These are phyloP conservation scores for Lyophyllum semitale DNA, from an alignment of 768 basidiomycete genomes.

Conservation along the genomic window DNA sequence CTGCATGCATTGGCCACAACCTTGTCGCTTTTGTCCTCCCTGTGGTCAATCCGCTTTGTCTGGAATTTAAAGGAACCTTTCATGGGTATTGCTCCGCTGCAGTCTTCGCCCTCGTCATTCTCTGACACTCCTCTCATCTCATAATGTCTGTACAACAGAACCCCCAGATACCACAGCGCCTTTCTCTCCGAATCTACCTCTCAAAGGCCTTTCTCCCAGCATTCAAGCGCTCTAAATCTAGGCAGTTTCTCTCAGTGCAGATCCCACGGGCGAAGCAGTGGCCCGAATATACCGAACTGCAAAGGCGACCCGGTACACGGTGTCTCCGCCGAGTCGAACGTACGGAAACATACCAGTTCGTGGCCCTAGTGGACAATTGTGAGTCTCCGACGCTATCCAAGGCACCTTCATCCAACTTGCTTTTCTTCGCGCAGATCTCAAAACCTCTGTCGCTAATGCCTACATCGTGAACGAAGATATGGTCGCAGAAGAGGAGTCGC, in stretches of 20 bases:
- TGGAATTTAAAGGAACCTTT: background rate
- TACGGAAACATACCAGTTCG: slow-evolving; percentile 8
- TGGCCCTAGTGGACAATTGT: background rate
- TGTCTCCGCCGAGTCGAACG: slow-evolving; percentile 4
- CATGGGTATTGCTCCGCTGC: background rate
- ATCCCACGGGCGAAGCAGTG: slow-evolving; percentile 9
- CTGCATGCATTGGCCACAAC: background rate
- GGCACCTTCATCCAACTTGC: background rate
- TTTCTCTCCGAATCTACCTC: slow-evolving; percentile 16
- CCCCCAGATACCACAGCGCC: background rate
- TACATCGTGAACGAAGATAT: slow-evolving; percentile 4
- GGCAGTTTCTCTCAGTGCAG: background rate
- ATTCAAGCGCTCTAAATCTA: slow-evolving; percentile 7
- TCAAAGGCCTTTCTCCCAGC: slow-evolving; percentile 11
- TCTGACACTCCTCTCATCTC: background rate
- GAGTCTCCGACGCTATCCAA: background rate
- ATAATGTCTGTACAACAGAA: background rate
- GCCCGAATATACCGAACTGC: slow-evolving; percentile 19
- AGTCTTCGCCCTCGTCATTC: background rate
- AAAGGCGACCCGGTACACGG: slow-evolving; percentile 10
- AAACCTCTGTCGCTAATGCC: background rate
- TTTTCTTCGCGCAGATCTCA: background rate
- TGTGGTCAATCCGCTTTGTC: background rate
- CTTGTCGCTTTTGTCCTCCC: background rate
- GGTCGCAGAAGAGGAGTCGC: slow-evolving; percentile 9